Base-by-base conservation (phyloP, 495 filamentous ascomycete species). In the Talaromyces proteolyticus region DNA sequence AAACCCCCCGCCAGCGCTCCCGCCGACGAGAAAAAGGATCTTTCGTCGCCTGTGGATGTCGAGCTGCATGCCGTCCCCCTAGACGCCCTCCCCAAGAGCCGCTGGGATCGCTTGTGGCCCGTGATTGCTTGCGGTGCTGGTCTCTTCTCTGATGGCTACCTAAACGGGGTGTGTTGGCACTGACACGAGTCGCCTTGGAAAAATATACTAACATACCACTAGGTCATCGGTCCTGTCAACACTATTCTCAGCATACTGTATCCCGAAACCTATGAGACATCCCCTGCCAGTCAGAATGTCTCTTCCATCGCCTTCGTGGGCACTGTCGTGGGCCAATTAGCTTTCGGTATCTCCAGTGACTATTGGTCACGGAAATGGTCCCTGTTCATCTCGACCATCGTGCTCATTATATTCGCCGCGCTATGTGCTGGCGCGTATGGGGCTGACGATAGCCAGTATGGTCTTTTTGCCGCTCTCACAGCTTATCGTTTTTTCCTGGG, bases 81-180 rank as follows among this genome's bases (percentile, higher is more conserved):
- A 21, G 71, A 76, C 18, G 47, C 68, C 49, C 49, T 53, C 7
- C 47, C 58, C 14, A 81, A 81, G 53, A 56, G 65, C 36, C 69
- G 70, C 44, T 84, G 80, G 80, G 76, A 85, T 52, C 73, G 79
- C 45, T 72, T 76, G 42, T 83, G 80, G 79, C 81, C 81, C 12
- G 78, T 77, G 1, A 81, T 93, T 44, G 89, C 90, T 42, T 95
- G 90, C 57, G 91, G 91, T 51, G 87, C 91, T 38, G 91, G 91
- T 54, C 73, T 95, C 3, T 95, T 94, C 64, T 89, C 87, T 16
- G 91, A 96, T 63, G 91, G 91, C 11, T 95, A 95, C 63, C 77
- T 95, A 60, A 92, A 94, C 70, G 86, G 84, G 49, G 87, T 84
- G 63, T 44, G 61, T 64, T 40, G 23, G 42, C 14, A 39, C 3